Evolutionary conservation across 2,329 filamentous ascomycete species (phyloP), one percentile per base, ranked within the genome.

Genomic region (Mycosphaerella sp.): DNA sequence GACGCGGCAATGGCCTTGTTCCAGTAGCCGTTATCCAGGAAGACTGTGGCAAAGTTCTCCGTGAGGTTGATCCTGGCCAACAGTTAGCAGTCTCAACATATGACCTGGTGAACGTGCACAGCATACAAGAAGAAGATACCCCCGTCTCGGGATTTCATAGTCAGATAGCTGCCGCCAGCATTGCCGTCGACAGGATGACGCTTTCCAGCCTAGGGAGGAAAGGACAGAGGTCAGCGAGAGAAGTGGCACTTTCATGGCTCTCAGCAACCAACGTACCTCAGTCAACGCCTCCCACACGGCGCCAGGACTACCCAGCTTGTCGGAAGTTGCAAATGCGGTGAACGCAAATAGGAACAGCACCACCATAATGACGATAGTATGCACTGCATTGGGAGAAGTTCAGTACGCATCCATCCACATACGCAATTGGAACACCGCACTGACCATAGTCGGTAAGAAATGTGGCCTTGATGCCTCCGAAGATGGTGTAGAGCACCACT

Each of bases 21-120:
- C 72, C 70, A 76, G 58, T 75, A 77, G 5, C 70, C 74, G 59
- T 74, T 70, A 48, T 76, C 72, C 0, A 74, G 63, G 41, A 74
- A 74, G 2, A 73, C 71, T 0, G 60, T 65, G 48, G 45, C 56
- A 26, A 57, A 56, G 47, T 57, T 59, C 6, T 53, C 51, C 4
- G 50, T 53, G 21, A 53, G 21, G 14, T 53, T 53, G 50, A 53
- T 53, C 40, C 48, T 51, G 6, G 4, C 23, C 26, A 39, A 3
- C 36, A 34, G 29, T 47, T 6, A 34, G 12, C 21, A 48, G 10
- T 31, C 4, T 48, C 12, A 39, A 32, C 8, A 14, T 34, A 47
- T n/a, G 42, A 44, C 17, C 10, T 32, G 26, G 26, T 38, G 34
- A n/a, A 38, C 34, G 10, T 2, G 5, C 21, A 6, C 17, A 23